Conservation (phyloP, 331 rosid genomes). For the Cydonia oblonga region DNA sequence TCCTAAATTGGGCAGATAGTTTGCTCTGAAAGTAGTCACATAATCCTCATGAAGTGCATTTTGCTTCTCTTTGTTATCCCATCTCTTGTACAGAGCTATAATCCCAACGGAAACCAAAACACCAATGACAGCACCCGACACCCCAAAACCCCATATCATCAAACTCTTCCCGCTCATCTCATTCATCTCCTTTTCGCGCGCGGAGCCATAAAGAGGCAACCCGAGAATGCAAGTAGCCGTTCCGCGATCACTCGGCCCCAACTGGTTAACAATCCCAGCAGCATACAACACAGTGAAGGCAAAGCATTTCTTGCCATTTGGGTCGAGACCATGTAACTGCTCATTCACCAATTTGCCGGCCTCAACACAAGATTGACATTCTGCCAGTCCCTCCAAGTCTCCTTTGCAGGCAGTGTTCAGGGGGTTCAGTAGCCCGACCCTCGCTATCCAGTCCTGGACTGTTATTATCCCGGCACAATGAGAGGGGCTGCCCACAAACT, state of each 20-base stretch:
- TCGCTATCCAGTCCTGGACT: constrained; percentile 35
- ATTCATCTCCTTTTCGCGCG: constrained; percentile 10
- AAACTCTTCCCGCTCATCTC: constrained; percentile 6
- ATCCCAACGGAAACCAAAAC: constrained; percentile 24
- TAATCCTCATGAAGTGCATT: constrained; percentile 28
- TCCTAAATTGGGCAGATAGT: constrained; percentile 45
- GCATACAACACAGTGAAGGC: constrained; percentile 46
- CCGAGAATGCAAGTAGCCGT: constrained; percentile 47
- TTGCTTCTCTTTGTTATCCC: constrained; percentile 30
- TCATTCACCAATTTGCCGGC: constrained; percentile 45
- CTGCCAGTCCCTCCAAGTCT: constrained; percentile 23
- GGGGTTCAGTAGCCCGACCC: constrained; percentile 17
- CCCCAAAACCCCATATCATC: constrained; percentile 34
- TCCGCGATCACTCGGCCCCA: constrained; percentile 44
- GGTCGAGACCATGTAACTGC: constrained; percentile 12
- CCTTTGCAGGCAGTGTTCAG: constrained; percentile 39
- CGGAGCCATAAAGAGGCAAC: constrained; percentile 29
- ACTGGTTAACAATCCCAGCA: constrained; percentile 42
- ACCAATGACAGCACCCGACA: constrained; percentile 40
- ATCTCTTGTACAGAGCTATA: constrained; percentile 26
- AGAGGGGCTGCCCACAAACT: constrained; percentile 34
- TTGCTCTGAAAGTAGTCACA: constrained; percentile 39
- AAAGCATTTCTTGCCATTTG: constrained; percentile 40
- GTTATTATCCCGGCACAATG: constrained; percentile 52
- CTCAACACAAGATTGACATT: constrained; percentile 43